These are phyloP conservation scores for Mycena venus DNA, from an alignment of 768 basidiomycete genomes.

Conservation along the genomic window DNA sequence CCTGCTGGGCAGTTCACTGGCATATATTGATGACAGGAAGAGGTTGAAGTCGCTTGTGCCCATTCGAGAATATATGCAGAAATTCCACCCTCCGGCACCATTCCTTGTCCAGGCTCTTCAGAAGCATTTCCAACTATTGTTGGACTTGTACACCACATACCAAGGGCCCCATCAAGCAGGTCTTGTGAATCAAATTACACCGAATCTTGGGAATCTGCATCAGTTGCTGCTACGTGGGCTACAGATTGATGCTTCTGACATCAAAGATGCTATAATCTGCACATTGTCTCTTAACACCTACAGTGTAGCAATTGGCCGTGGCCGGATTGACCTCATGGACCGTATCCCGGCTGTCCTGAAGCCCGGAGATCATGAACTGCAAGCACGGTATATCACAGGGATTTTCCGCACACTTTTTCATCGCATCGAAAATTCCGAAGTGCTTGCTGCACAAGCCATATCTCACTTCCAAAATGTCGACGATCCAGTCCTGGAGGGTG, in stretches of 20 bases:
- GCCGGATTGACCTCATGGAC: not conserved
- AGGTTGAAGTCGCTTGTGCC: not conserved
- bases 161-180: not conserved
- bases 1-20: not conserved
- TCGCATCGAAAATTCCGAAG: not conserved
- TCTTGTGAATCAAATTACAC: not conserved
- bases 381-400: not conserved
- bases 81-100: not conserved
- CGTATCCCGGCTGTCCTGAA: not conserved
- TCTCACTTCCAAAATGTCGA: not conserved
- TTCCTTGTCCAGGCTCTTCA: not conserved
- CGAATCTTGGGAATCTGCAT: not conserved
- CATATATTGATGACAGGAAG: not conserved
- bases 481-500: not conserved
- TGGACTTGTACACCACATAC: not conserved
- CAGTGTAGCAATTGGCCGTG: not conserved
- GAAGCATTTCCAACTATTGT: not conserved
- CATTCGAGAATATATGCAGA: not conserved
- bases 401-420: not conserved
- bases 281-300: not conserved
- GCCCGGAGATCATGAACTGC: not conserved
- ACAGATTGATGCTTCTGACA: not conserved
- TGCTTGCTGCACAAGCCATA: not conserved
- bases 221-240: not conserved
- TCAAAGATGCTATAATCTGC: not conserved